Evolutionary conservation across 805 yeast genomes (phyloP), one percentile per base, ranked within the genome.

Genomic region (Lipomyces orientalis): DNA sequence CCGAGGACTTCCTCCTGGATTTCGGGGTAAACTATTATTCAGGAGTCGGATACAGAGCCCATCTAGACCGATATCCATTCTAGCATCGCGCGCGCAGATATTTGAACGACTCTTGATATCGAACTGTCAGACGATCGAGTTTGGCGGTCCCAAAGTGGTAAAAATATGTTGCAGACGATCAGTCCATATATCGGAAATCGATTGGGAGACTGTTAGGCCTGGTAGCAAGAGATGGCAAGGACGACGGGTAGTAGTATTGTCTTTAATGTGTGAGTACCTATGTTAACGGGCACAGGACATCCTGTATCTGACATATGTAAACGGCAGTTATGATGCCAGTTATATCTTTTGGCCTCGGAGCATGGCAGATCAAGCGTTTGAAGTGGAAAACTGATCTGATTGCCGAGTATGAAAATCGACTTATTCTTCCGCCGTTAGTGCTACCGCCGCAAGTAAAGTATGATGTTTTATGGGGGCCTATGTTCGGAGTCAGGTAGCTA

Each of bases 341-440:
- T 0, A 83, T 93, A 1, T 87, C 97, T 10, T 90, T 94, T 76
- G 88, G 88, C 58, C 80, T 95, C 56, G 99, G 98, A 1, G 85
- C 93, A 64, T 95, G 99, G 99, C 99, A 95, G 80, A 87, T 91
- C 58, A 82, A 86, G 73, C 83, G 99, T 71, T 80, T 95, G 60
- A 83, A 86, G 68, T 95, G 99, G 99, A 95, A 95, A 77, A 90
- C 88, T 31, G 86, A 88, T 69, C 82, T 95, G 69, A 90, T 95
- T 68, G 89, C 96, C 2, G 84, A 85, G 25, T 88, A 94, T 74
- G 98, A 95, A 77, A 92, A 91, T 74, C 81, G 93, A 70, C 80
- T 95, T 73, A 87, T 93, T 0, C 85, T 86, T 65, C 87, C 88
- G 2, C 90, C 97, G 0, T 80, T 88, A 29, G 88, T 88, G 4